Evolutionary conservation across 352 stramenopile species (phyloP), one percentile per base, ranked within the genome.

Genomic region (Phytophthora aleatoria): DNA sequence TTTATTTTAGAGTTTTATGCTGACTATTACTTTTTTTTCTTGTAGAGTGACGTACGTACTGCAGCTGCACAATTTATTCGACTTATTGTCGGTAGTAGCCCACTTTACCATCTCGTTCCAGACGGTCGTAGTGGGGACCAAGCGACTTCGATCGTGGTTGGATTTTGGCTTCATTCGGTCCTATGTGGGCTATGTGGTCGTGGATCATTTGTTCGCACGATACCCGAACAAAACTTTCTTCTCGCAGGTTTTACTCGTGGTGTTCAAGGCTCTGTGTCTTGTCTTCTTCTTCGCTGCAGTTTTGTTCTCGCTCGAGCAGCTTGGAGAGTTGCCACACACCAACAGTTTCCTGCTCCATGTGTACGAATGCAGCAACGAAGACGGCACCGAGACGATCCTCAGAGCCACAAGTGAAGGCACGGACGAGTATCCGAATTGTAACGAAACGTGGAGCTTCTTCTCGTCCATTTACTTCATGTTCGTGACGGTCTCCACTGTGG

Each of bases 381-480:
- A 81, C 20, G 75, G 82, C 31, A 80, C 59, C 8, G 64, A 77
- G 27, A 74, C 61, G 38, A 77, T 94, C 13, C 58, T 94, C 3
- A 48, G 74, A 45, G 81, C 79, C 28, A 91, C 82, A 31, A 81
- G 60, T 15, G 67, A 78, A 39, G 80, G 78, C 45, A 87, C 80
- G 0, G 62, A 61, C 3, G 72, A 74, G 35, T 91, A 80, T 33
- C 61, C 79, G 1, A 73, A 79, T 26, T 96, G 88, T 63, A 58
- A 69, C 8, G 88, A 96, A 67, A 90, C 85, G 1, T 94, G 87
- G 88, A 93, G 83, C 60, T 87, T 94, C 45, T 96, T 96, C 47
- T 89, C 85, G 47, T 90, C 86, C 35, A 90, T 96, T 45, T 96
- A 96, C 66, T 96, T 95, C 48, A 95, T 94, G 78, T 93, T 96